Evolutionary conservation across 1,284 basidiomycete genomes (phyloP), one percentile per base, ranked within the genome.

Genomic region (Malassezia equina): DNA sequence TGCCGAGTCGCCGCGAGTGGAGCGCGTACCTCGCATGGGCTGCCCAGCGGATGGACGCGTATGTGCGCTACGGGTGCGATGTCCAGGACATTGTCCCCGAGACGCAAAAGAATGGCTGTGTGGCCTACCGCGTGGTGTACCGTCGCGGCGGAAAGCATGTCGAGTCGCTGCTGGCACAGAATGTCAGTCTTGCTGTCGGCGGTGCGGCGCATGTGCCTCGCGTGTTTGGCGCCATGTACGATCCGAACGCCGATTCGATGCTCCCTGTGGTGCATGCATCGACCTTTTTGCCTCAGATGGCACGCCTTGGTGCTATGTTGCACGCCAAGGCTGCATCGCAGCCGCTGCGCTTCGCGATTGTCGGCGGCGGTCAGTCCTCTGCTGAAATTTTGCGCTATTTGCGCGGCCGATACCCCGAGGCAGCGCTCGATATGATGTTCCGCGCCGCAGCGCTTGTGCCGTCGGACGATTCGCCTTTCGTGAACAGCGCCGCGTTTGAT

Each of bases 11-110:
- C 33, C 59, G 71, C 13, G 71, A 74, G 47, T 74, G 71, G 71
- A 71, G 66, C 40, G 67, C 69, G 11, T 74, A 74, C 54, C 62
- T 74, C 33, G 62, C 67, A 2, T 74, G 71, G 70, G 66, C 66
- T 27, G 69, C 71, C 4, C 53, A 51, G 23, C 59, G 68, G 24
- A 69, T 74, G 71, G 51, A 55, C 28, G 54, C 66, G 13, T 59
- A 52, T 17, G 66, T 66, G 9, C 59, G 55, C 28, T 73, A 72
- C 33, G 64, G 65, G 33, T 62, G 66, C 43, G 55, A 62, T 25
- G 68, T 73, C 11, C 19, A 64, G 17, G 59, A 62, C 44, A 64
- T 73, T 54, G 62, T 69, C 41, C 64, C 70, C 4, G 36, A 39
- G 36, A 44, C 66, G 39, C 59, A 51, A 17, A 55, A 59, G 29